Evolutionary conservation across 805 yeast species (phyloP).

Genomic region (Candida boidinii): DNA sequence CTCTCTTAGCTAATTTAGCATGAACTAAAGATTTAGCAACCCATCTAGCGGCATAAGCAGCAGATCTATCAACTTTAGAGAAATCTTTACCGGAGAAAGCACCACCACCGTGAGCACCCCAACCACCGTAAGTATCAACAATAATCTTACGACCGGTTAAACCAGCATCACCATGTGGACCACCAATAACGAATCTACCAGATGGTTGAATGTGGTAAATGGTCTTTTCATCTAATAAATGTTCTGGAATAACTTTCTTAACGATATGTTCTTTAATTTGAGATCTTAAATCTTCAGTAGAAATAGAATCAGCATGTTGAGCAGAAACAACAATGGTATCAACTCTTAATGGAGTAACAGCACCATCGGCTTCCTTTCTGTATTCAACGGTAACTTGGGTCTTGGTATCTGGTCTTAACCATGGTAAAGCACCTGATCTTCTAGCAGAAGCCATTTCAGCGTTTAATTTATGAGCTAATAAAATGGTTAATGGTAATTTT

Average conservation of each 20-base stretch:
- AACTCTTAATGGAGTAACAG: conserved; percentile 91
- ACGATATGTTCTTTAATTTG: conserved; percentile 74
- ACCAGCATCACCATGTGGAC: conserved; percentile 99
- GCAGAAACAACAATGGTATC: conserved; percentile 97
- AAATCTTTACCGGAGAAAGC: conserved; percentile 99
- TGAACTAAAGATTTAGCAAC: conserved; percentile 96
- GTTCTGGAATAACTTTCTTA: conserved; percentile 86
- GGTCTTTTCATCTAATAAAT: conserved; percentile 90
- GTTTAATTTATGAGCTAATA: conserved; percentile 93
- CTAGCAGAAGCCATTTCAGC: conserved; percentile 95
- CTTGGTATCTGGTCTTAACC: conserved; percentile 99
- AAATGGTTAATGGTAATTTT: conserved; percentile 88
- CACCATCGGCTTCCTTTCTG: conserved; percentile 88
- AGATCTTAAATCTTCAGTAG: conserved; percentile 84
- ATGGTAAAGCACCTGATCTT: conserved; percentile 86
- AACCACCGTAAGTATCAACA: conserved; percentile 99
- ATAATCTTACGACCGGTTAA: conserved; percentile 98
- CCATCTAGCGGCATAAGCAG: conserved; percentile 99
- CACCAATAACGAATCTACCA: conserved; percentile 99
- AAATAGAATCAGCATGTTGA: conserved; percentile 94
- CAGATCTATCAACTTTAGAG: conserved; percentile 99
- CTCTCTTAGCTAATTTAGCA: conserved; percentile 95
- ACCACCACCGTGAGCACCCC: conserved; percentile 99
- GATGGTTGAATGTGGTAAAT: conserved; percentile 98
- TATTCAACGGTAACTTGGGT: conserved; percentile 99